Conservation (phyloP, 306 rosid genomes). For the Acacia confusa region DNA sequence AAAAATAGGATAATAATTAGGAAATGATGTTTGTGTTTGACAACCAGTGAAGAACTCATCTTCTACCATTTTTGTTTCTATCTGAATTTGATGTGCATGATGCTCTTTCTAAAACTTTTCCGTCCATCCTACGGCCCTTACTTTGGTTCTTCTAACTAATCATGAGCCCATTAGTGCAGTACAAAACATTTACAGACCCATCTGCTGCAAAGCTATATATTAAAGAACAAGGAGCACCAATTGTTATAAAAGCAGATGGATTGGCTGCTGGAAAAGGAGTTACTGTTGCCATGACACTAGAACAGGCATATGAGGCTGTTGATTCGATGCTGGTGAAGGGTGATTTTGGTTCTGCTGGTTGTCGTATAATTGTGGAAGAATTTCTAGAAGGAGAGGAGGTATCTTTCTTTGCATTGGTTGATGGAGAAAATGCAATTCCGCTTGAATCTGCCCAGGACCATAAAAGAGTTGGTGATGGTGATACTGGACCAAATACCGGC, state of each 20-base stretch:
- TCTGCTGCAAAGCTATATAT: slow-evolving; percentile 80
- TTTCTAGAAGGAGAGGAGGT: slow-evolving; percentile 96
- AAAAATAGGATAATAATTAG: background rate
- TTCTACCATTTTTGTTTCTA: background rate
- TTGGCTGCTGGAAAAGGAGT: slow-evolving; percentile 99
- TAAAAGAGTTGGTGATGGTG: slow-evolving; percentile 93
- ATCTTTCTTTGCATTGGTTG: slow-evolving; percentile 88
- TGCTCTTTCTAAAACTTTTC: background rate
- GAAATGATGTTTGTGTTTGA: background rate
- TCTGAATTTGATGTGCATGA: background rate
- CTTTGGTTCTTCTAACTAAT: slow-evolving; percentile 18
- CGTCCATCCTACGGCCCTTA: slow-evolving; percentile 12
- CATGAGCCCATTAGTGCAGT: slow-evolving; percentile 57
- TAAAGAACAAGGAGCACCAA: slow-evolving; percentile 81
- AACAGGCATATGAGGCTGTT: slow-evolving; percentile 89
- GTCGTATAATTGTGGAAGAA: slow-evolving; percentile 80
- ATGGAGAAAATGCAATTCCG: slow-evolving; percentile 95
- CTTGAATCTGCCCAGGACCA: slow-evolving; percentile 98
- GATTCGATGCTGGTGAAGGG: slow-evolving; percentile 90
- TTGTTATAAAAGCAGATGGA: slow-evolving; percentile 90
- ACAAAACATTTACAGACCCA: slow-evolving; percentile 74
- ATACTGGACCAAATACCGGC: slow-evolving; percentile 94
- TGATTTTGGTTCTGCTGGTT: slow-evolving; percentile 87
- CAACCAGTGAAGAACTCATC: background rate
- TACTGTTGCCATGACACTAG: slow-evolving; percentile 71